Evolutionary conservation across 1,284 basidiomycete species (phyloP).

Genomic region (Marasmius oreades): DNA sequence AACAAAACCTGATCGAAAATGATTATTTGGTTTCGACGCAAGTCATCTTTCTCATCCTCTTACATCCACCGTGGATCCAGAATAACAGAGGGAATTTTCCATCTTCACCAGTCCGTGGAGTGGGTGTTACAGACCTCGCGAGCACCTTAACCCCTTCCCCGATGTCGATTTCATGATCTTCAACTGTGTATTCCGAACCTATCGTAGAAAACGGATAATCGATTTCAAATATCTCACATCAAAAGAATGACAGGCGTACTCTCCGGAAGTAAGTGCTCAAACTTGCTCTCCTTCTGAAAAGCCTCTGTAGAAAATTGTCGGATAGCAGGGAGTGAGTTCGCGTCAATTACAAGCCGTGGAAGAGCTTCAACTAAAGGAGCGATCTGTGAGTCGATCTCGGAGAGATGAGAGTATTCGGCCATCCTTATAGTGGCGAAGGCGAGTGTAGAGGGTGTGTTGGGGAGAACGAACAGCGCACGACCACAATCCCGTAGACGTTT

Average conservation of each 20-base stretch:
- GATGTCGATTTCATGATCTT: not conserved
- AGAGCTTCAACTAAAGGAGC: not conserved
- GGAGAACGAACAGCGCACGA: too few species aligned
- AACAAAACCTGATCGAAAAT: not conserved
- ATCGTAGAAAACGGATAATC: not conserved
- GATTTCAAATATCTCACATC: too few species aligned
- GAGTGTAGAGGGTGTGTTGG: too few species aligned
- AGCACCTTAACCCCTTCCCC: constrained; percentile 1
- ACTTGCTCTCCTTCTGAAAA: not conserved
- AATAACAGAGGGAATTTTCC: constrained; percentile 12
- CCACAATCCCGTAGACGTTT: too few species aligned
- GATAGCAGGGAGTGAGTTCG: not conserved
- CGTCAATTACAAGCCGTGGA: not conserved
- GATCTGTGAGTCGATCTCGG: not conserved
- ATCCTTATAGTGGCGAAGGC: not conserved
- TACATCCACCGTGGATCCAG: constrained; percentile 14
- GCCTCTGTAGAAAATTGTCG: not conserved
- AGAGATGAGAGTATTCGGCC: not conserved
- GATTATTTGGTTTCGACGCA: too few species aligned
- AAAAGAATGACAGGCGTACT: too few species aligned
- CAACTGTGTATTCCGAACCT: constrained; percentile 2
- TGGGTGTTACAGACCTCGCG: constrained; percentile 1
- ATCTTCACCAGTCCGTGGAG: not conserved
- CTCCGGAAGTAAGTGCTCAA: not conserved
- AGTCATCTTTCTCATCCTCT: not conserved